phyloP scores from a whole-genome alignment of 768 basidiomycete species.

The Pleurotus ostreatus region DNA sequence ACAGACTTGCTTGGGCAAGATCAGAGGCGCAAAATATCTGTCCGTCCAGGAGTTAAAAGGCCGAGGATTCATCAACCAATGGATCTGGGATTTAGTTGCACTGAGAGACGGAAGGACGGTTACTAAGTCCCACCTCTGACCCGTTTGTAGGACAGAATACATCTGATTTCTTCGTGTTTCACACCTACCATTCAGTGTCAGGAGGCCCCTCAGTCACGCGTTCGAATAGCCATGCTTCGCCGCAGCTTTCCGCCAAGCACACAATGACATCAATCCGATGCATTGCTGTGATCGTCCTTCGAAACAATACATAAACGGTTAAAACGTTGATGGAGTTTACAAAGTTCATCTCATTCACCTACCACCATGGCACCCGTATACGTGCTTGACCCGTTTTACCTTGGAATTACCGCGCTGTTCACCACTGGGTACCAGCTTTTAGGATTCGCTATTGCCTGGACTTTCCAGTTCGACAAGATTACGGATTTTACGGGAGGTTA shows the following conservation, averaged over 20 bases:
- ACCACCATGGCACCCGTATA: conserved; percentile 4
- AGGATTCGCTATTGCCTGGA: conserved; percentile 67
- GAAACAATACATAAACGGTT: background rate
- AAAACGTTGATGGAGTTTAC: background rate
- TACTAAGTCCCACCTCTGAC: too few species aligned
- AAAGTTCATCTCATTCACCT: background rate
- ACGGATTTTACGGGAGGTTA: conserved; percentile 63
- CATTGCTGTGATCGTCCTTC: background rate
- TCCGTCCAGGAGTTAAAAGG: conserved; percentile 28
- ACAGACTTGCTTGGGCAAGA: conserved; percentile 42
- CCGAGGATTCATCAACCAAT: conserved; percentile 37
- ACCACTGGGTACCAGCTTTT: conserved; percentile 55
- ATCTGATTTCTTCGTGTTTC: too few species aligned
- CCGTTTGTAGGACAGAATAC: too few species aligned
- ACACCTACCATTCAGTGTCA: too few species aligned
- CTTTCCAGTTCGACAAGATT: conserved; percentile 69
- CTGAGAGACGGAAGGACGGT: conserved; percentile 17
- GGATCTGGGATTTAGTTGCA: conserved; percentile 30
- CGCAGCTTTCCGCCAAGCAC: too few species aligned
- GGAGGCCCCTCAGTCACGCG: too few species aligned
- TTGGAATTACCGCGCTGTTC: conserved; percentile 45
- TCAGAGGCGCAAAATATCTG: conserved; percentile 44
- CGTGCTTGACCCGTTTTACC: conserved; percentile 30
- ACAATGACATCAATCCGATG: background rate
- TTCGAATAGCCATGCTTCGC: too few species aligned